Base-by-base conservation (phyloP, 2,329 filamentous ascomycete genomes). In the Aspergillus hortae region DNA sequence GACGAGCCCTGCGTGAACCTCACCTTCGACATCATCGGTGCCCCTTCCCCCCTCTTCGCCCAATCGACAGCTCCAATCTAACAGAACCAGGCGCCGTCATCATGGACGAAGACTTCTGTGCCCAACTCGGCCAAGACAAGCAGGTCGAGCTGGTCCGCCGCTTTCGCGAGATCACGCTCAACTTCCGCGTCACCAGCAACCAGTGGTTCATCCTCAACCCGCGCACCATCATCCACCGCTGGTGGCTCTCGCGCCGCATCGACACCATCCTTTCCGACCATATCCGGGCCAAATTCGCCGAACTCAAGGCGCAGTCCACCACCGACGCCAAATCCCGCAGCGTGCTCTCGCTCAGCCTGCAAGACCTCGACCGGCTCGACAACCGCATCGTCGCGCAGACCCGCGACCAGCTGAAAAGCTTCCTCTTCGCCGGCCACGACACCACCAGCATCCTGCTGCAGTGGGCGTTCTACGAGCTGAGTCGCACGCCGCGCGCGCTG, bases 381-480 rank as follows among this genome's bases (percentile, higher is more conserved):
- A 12, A 17, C 0, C 10, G 19, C 4, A 30, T 56, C 11, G 11
- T 62, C 6, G 32, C 48, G 7, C 48, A 51, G 6, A 60, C 57
- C 0, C 52, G 62, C 49, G 62, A 67, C 46, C 59, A 61, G 42
- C 54, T 68, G 56, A 55, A 61, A 10, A 67, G 76, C 4, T 73
- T 75, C 51, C 74, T 77, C 53, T 77, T 77, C 47, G 73, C 74
- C 1, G 69, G 74, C 6, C 74, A 60, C 48, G 73, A 64, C 21
- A 61, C 59, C 2, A 61, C 60, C 5, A 58, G 53, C 12, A 51
- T 53, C 3, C 17, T 58, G 4, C 46, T 63, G 2, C 52, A 59
- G 27, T 64, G 61, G 59, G 40, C 56, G 2, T 59, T 61, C 21
- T 62, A 63, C 41, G 56, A 61, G 25, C 54, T 63, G 5, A 48